Conservation (phyloP, 495 filamentous ascomycete genomes). For the Alectoria sarmentosa region DNA sequence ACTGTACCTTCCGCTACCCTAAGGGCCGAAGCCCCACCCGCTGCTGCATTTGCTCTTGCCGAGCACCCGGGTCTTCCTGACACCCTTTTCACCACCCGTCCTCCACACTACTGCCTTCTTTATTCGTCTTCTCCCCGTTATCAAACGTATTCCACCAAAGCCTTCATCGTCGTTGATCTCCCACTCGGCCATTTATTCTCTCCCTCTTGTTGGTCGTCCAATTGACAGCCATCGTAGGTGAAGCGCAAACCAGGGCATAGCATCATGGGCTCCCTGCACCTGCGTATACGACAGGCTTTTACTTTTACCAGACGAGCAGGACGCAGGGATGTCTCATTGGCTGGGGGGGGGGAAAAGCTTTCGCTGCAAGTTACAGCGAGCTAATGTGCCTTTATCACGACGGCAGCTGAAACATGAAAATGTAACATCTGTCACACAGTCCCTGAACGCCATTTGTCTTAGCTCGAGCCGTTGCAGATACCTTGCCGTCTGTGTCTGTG, state of each 20-base stretch:
- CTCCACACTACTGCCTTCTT: neutral
- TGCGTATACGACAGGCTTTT: neutral
- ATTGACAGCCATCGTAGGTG: neutral
- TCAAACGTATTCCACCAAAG: neutral
- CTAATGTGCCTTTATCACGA: slow-evolving; percentile 15
- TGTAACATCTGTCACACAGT: neutral
- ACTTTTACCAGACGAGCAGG: neutral
- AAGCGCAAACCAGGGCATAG: neutral
- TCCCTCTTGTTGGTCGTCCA: neutral
- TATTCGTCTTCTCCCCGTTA: neutral
- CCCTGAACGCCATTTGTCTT: neutral
- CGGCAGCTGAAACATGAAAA: neutral
- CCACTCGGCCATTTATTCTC: too few species aligned
- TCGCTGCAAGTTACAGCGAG: neutral
- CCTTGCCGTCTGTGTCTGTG: neutral
- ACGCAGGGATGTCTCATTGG: neutral
- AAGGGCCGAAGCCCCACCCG: slow-evolving; percentile 7
- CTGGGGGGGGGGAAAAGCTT: neutral
- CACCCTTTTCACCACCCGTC: neutral
- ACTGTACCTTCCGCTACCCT: slow-evolving; percentile 3
- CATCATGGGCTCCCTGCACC: neutral
- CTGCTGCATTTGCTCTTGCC: neutral
- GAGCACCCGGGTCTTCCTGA: neutral
- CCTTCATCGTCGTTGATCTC: neutral
- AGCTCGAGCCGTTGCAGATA: neutral